Evolutionary conservation across 2,329 filamentous ascomycete genomes (phyloP), one percentile per base, ranked within the genome.

Genomic region (Trichoderma asperellum): DNA sequence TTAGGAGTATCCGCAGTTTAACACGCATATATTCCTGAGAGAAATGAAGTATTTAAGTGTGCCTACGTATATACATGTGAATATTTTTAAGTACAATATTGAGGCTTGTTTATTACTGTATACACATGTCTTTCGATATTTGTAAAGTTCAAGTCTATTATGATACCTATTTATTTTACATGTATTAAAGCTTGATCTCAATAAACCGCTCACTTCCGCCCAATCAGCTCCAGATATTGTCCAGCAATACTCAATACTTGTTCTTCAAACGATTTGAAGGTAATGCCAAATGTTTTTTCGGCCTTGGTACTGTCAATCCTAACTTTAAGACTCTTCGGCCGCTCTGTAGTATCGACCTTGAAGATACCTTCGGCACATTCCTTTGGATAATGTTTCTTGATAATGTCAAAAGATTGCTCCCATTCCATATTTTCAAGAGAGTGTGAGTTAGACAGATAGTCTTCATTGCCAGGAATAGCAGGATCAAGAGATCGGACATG

Each of bases 201-300:
- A 12, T 12, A 49, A 24, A 24, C 10, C 40, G 16, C 14, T 21
- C 21, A 49, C 43, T 61, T 49, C 10, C 7, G 58, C 10, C 47
- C 61, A 47, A 53, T 24, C 21, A 81, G 70, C 59, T 76, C 75
- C 8, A 81, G 69, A 68, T 78, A 80, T 65, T 81, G 78, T 8
- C 73, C 74, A 10, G 77, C 75, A 14, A 79, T 74, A 55, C 74
- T 76, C 52, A 74, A 74, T 10, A 81, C 75, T 60, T 79, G 78
- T 69, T 79, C 77, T 68, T 80, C 78, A 58, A 76, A 80, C 0
- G 72, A 71, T 27, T 72, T 69, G 47, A 79, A 77, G 56, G 74
- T 75, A 52, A 80, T 75, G 0, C 77, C 78, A 68, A 81, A 77
- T 2, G 73, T 72, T 65, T 77, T 70, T 65, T 79, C 76, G 0